Base-by-base conservation (phyloP, 2,329 filamentous ascomycete species). In the Ceratocystiopsis sp. region DNA sequence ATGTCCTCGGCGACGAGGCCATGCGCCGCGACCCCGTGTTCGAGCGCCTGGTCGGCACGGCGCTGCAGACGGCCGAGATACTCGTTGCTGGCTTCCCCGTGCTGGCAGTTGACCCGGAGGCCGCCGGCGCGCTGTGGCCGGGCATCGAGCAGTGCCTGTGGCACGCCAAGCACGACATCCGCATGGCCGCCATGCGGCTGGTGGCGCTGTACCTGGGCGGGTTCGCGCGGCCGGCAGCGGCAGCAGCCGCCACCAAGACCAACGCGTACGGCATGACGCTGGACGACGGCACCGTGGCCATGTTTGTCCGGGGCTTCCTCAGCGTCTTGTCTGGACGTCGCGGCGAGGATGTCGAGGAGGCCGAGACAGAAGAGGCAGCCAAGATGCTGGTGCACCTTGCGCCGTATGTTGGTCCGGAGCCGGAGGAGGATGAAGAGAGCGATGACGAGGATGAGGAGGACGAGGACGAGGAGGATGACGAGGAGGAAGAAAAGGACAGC, bases 321-420 rank as follows among this genome's bases (percentile, higher is more conserved):
- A 59, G 63, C 39, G 67, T 72, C 16, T 56, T 94, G 38, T 75
- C 75, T 40, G 73, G 73, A 0, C 18, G n/a, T 15, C n/a, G 42
- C 37, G 48, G 37, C 6, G 67, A 71, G 0, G 72, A 71, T 42
- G 42, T 89, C 9, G 77, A 79, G 15, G 80, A 91, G 53, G 69
- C 76, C 11, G 66, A 96, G n/a, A 83, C 83, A 1, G 69, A 75
- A 37, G 84, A 93, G 56, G 78, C 78, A 13, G 75, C 84, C 4
- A 81, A 85, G 50, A 85, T 94, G 49, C 66, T 94, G 34, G 69
- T 89, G 35, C 93, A 93, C 65, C 66, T 98, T 0, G 84, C 78
- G 37, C 75, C 64, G 18, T 68, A 68, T 45, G 59, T 76, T 69
- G 47, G 78, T 64, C 54, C 46, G 2, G 83, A 78, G 49, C 64